These are phyloP conservation scores for Xanthoconium purpureum DNA, from an alignment of 768 basidiomycete species.

Conservation along the genomic window DNA sequence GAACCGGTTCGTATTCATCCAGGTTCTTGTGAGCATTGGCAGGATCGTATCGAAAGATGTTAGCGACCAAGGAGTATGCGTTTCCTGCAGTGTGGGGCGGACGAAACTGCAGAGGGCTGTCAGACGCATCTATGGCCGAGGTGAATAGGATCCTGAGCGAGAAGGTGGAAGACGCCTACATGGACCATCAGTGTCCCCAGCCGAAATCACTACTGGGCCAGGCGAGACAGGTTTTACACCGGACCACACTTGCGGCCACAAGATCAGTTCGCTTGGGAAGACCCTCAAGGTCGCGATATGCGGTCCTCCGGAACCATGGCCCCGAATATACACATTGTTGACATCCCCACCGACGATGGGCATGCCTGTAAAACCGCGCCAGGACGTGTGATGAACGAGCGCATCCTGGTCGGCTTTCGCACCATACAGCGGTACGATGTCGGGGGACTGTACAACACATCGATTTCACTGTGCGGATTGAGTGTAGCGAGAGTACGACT, in stretches of 20 bases:
- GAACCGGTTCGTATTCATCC: neutral
- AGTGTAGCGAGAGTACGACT: neutral
- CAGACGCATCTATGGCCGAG: neutral
- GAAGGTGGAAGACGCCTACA: neutral
- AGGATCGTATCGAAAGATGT: neutral
- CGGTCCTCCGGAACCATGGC: neutral
- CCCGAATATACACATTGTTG: conserved; percentile 6
- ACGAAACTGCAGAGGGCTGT: conserved; percentile 2
- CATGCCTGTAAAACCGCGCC: conserved; percentile 5
- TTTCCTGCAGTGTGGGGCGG: conserved; percentile 3
- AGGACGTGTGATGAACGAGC: neutral
- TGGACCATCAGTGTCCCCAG: neutral
- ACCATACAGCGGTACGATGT: conserved; percentile 6
- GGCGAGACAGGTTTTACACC: neutral
- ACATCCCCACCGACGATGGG: conserved; percentile 5
- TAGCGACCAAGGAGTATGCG: conserved; percentile 7
- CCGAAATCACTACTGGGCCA: neutral
- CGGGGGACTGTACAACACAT: neutral
- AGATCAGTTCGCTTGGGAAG: conserved; percentile 4
- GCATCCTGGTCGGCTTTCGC: neutral
- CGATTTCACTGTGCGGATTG: neutral
- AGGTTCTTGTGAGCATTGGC: neutral
- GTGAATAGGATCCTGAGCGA: neutral
- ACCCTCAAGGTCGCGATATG: conserved; percentile 1
- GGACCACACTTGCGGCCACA: conserved; percentile 5